A percentile compares a stretch with the other conserved stretches of the same genome.
Conservation (phyloP, 805 yeast species). For the Barnettozyma sucrosica region DNA sequence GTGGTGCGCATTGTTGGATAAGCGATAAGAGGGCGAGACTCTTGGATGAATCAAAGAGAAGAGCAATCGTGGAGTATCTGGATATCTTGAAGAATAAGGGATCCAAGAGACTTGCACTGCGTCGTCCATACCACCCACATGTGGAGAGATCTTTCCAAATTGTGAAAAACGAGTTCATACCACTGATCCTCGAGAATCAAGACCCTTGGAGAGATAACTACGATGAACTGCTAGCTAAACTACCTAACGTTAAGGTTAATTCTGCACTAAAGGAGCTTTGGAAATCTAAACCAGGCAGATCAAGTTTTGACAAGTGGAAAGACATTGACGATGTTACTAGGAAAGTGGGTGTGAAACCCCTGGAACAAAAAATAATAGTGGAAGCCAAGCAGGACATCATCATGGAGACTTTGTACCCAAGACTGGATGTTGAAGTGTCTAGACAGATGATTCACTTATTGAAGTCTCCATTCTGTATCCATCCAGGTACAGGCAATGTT, state of each 20-base stretch:
- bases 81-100: conserved; percentile 60
- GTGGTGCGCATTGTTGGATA: conserved; percentile 99
- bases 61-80: conserved; percentile 77
- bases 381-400: conserved; percentile 81
- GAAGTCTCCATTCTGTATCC: conserved; percentile 95
- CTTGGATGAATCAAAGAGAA: conserved; percentile 66
- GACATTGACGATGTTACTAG: conserved; percentile 55
- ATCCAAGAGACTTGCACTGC: conserved; percentile 44
- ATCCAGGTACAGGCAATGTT: conserved; percentile 91
- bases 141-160: conserved; percentile 67
- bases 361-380: conserved; percentile 43
- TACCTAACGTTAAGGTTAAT: conserved; percentile 52
- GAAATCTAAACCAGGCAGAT: conserved; percentile 45
- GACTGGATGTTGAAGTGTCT: conserved; percentile 90
- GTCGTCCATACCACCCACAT: conserved; percentile 88
- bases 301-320: conserved; percentile 69
- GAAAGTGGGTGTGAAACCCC: conserved; percentile 30
- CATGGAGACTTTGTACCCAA: conserved; percentile 77
- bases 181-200: conserved; percentile 69
- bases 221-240: conserved; percentile 50
- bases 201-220: conserved; percentile 74
- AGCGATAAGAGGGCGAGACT: conserved; percentile 78
- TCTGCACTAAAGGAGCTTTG: conserved; percentile 53
- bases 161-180: conserved; percentile 56
- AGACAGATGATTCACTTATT: conserved; percentile 84